Evolutionary conservation across 495 filamentous ascomycete species (phyloP).

Genomic region (Neurospora sublineolata): DNA sequence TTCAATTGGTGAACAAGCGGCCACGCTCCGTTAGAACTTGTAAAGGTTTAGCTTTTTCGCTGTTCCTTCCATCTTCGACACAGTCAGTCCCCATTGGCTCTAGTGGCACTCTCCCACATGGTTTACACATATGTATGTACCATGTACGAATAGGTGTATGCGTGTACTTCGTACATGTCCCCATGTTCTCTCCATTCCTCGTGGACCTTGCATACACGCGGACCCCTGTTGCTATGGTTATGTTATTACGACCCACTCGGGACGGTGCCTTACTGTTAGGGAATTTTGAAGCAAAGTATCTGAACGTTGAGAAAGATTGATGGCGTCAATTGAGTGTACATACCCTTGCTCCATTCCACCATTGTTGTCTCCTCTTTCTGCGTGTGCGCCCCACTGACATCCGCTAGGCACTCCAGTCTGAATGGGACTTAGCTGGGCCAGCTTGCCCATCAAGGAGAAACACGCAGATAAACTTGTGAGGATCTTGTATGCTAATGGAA

Average conservation of each 20-base stretch:
- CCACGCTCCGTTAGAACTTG: neutral
- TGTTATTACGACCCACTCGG: constrained; percentile 17
- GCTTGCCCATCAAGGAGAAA: neutral
- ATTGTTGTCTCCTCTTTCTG: neutral
- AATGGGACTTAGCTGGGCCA: neutral
- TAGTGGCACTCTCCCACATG: neutral
- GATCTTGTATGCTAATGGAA: neutral
- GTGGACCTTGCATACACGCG: constrained; percentile 16
- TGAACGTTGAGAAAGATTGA: neutral
- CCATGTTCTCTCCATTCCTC: neutral
- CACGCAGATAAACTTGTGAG: neutral
- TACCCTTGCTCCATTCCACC: neutral
- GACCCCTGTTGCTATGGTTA: constrained; percentile 11
- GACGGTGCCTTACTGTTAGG: neutral
- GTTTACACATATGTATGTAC: neutral
- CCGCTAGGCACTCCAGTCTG: neutral
- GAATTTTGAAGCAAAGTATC: constrained; percentile 8
- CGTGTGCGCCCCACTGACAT: neutral
- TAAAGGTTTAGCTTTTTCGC: neutral
- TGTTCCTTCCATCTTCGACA: neutral
- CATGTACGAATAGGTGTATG: neutral
- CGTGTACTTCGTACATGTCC: neutral
- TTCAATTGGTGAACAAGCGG: neutral
- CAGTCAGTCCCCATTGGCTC: neutral
- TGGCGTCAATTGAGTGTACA: neutral